Base-by-base conservation (phyloP, 2,329 filamentous ascomycete species). In the Decorospora gaudefroyi region DNA sequence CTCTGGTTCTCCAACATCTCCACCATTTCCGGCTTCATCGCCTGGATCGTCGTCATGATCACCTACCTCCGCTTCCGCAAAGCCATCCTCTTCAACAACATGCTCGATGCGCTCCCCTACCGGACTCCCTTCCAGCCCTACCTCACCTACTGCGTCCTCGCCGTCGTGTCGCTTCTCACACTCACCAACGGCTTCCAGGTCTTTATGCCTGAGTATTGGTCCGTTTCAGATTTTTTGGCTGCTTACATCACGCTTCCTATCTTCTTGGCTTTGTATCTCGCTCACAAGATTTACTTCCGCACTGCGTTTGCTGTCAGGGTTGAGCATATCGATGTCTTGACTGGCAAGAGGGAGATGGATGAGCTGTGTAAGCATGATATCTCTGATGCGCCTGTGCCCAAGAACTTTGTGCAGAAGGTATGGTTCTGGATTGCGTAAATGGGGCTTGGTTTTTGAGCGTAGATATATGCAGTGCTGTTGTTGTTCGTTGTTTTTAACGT, bases 1-100 rank as follows among this genome's bases (percentile, higher is more conserved):
- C 75, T 74, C 33, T 89, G 86, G 83, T 86, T 89, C 65, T 78
- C 82, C 55, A 87, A 86, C 64, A 80, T 89, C 45, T 85, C 82
- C 13, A 87, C 77, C 46, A 76, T 77, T 1, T 77, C 75, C 0
- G 78, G 76, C 0, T 74, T 80, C 58, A 78, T 80, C 39, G 77
- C 75, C 18, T 82, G 79, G 79, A 74, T 78, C 40, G 75, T 75
- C 34, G 76, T 75, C 51, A 77, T 77, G 53, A 74, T 84, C 43
- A 77, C 82, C 3, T 83, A 80, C 62, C 67, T 86, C 28, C 79
- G 81, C 5, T 86, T 85, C 72, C 75, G 77, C 67, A 65, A 66
- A 39, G 67, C 67, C 2, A 51, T 69, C 36, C 48, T 55, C n/a
- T 74, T 69, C 11, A 80, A 83, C 50, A 76, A 77, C 47, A 78